Evolutionary conservation across 208 protist species (phyloP), one percentile per base, ranked within the genome.

Genomic region (Trypanosoma conorhini): DNA sequence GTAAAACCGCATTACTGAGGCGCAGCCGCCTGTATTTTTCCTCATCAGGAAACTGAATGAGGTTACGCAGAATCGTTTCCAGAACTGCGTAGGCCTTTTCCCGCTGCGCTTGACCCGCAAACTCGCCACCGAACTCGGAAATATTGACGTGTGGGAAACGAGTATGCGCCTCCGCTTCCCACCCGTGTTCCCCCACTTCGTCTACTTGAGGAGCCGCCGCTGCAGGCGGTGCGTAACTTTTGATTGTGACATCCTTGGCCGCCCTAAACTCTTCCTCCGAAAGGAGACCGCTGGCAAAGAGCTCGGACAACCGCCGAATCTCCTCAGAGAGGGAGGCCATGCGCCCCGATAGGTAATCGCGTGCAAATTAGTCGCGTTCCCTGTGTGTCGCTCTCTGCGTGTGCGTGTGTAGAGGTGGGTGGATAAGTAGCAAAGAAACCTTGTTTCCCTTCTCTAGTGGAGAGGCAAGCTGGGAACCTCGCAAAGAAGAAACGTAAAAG

Each of bases 201-300:
- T 9, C 10, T 56, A 8, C 26, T 8, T 35, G 57, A 33, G 55
- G 19, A 8, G 17, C 35, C 57, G n/a, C 51, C 10, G 31, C n/a
- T 19, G 13, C 48, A 0, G 5, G 64, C 5, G 40, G 42, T 30
- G 26, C 70, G 58, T 75, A 79, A 42, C 38, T 72, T 22, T 62
- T 56, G 17, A 86, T 78, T 13, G 77, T 68, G 7, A 68, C 73
- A 40, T 81, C 77, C 67, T 91, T 94, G 15, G 86, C 84, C 12
- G 62, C 28, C 31, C 81, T 80, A 62, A 89, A 92, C 73, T 91
- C 85, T n/a, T 81, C 80, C 51, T 77, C 74, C 0, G 85, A 83
- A 26, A 91, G 67, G 7, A 76, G 74, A 35, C 85, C 88, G 4
- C 70, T 64, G 61, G 78, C 72, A 59, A 87, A 79, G 0, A 91